Conservation (phyloP, 768 basidiomycete genomes). For the Kwoniella shandongensis region DNA sequence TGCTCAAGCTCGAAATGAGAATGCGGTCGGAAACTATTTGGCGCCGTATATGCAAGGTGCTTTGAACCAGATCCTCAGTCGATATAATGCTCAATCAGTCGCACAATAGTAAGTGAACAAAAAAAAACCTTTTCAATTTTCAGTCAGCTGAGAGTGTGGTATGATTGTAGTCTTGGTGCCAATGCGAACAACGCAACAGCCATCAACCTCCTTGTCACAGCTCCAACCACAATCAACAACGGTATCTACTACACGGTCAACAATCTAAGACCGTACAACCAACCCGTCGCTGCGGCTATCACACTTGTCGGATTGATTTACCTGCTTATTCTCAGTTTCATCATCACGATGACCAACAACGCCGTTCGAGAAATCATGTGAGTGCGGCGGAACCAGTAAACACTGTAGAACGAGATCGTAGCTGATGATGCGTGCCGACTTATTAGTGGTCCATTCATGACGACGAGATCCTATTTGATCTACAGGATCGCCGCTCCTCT, state of each 20-base stretch:
- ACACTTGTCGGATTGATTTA: slow-evolving; percentile 56
- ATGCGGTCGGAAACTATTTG: slow-evolving; percentile 55
- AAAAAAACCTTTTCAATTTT: slow-evolving; percentile 2
- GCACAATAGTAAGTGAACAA: slow-evolving; percentile 45
- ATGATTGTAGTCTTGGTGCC: slow-evolving; percentile 25
- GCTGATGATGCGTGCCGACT: too few species aligned
- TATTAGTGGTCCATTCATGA: slow-evolving; percentile 55
- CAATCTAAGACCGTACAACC: slow-evolving; percentile 56
- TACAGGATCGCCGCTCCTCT: slow-evolving; percentile 55
- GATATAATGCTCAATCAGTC: slow-evolving; percentile 28
- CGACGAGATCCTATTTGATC: slow-evolving; percentile 51
- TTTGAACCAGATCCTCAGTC: slow-evolving; percentile 26
- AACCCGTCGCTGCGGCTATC: slow-evolving; percentile 56
- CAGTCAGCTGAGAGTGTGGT: too few species aligned
- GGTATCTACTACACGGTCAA: slow-evolving; percentile 51
- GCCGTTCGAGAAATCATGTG: slow-evolving; percentile 50
- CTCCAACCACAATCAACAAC: slow-evolving; percentile 55
- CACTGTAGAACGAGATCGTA: not conserved
- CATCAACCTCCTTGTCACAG: slow-evolving; percentile 53
- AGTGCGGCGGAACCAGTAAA: slow-evolving; percentile 6
- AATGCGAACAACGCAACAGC: slow-evolving; percentile 55
- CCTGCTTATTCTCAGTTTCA: slow-evolving; percentile 52
- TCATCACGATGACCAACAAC: slow-evolving; percentile 48
- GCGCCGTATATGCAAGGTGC: slow-evolving; percentile 52
- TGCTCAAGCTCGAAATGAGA: slow-evolving; percentile 57